Evolutionary conservation across 441 rosid species (phyloP).

Genomic region (Geranium incanum): DNA sequence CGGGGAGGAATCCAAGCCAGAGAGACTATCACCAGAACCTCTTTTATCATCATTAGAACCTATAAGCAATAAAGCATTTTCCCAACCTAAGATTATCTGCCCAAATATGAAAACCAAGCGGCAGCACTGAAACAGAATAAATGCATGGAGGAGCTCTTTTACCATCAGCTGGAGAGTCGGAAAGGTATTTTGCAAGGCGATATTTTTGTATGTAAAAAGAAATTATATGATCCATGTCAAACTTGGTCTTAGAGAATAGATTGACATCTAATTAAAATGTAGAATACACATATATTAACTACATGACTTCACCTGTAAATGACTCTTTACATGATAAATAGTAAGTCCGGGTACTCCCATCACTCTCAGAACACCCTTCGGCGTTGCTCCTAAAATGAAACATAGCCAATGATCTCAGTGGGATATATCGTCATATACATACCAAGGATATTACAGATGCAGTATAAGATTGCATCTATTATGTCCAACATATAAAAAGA

Average conservation of each 20-base stretch:
- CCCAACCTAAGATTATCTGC: slow-evolving; percentile 4
- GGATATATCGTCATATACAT: background rate
- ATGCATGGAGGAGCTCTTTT: background rate
- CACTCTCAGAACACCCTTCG: slow-evolving; percentile 25
- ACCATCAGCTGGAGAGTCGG: slow-evolving; percentile 27
- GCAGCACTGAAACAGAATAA: background rate
- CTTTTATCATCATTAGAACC: slow-evolving; percentile 15
- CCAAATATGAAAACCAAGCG: background rate
- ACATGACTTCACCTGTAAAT: slow-evolving; percentile 21
- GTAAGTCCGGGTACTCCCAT: slow-evolving; percentile 24
- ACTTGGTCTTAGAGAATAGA: background rate
- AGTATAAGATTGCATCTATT: background rate
- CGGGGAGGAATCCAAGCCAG: slow-evolving; percentile 15
- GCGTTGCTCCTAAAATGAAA: slow-evolving; percentile 20
- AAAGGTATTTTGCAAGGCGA: slow-evolving; percentile 27
- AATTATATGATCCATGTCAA: background rate
- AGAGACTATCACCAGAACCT: slow-evolving; percentile 12
- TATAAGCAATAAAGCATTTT: background rate
- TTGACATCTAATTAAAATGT: background rate
- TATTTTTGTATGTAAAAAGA: slow-evolving; percentile 19
- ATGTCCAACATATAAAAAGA: background rate
- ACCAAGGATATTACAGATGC: background rate
- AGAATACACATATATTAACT: background rate
- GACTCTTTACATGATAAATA: slow-evolving; percentile 28
- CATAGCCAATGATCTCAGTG: background rate